Percentiles rank a stretch among this genome's conserved stretches.
These are phyloP conservation scores for Plasmodium reichenowi DNA, from an alignment of 169 alveolate species.

Conservation along the genomic window DNA sequence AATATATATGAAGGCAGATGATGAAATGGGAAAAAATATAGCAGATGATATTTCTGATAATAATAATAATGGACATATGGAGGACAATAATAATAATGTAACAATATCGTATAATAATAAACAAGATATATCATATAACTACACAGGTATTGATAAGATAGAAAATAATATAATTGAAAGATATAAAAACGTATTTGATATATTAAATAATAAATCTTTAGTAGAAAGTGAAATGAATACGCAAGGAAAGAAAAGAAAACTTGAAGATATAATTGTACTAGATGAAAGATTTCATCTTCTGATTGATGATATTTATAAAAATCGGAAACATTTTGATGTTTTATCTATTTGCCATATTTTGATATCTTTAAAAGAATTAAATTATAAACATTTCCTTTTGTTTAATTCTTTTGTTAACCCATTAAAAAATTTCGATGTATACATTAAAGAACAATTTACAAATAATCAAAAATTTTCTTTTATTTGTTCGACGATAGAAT, in stretches of 20 bases:
- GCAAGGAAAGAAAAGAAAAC: slow-evolving; percentile 64
- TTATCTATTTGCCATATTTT: slow-evolving; percentile 84
- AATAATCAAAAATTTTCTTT: slow-evolving; percentile 18
- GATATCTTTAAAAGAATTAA: slow-evolving; percentile 81
- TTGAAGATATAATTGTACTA: slow-evolving; percentile 55
- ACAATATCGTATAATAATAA: neutral
- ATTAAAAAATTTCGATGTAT: slow-evolving; percentile 72
- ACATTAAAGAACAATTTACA: slow-evolving; percentile 65
- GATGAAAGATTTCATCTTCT: slow-evolving; percentile 77
- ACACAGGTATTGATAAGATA: slow-evolving; percentile 52
- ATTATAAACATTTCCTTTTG: slow-evolving; percentile 80
- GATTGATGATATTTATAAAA: slow-evolving; percentile 82
- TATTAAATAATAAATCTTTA: slow-evolving; percentile 78
- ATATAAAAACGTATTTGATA: slow-evolving; percentile 35
- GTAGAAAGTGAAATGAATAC: slow-evolving; percentile 72
- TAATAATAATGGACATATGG: neutral
- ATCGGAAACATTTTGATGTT: slow-evolving; percentile 83
- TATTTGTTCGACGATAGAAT: slow-evolving; percentile 29
- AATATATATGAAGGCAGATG: neutral
- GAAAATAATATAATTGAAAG: slow-evolving; percentile 59
- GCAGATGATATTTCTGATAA: neutral
- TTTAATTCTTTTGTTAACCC: slow-evolving; percentile 82
- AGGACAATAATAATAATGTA: neutral
- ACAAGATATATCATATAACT: neutral
- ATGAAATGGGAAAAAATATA: neutral